phyloP scores from a whole-genome alignment of 441 rosid genomes.

The Viola pubescens region DNA sequence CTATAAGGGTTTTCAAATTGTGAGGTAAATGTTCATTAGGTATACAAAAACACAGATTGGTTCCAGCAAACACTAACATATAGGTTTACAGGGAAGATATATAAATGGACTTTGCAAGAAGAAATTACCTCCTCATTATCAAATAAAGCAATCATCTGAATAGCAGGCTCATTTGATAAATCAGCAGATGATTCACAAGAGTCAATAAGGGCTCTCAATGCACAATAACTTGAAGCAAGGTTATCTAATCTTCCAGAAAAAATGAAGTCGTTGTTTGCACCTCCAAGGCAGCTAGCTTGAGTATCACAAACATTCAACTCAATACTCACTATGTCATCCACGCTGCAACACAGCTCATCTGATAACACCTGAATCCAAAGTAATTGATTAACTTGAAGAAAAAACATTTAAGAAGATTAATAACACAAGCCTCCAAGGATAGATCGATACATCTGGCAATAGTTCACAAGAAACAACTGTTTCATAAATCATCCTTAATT shows the following conservation, averaged over 20 bases:
- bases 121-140: conserved; percentile 87
- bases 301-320: conserved; percentile 94
- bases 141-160: conserved; percentile 85
- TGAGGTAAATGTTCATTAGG: background rate
- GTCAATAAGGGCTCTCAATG: conserved; percentile 82
- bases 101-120: conserved; percentile 2
- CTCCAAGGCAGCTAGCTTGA: conserved; percentile 95
- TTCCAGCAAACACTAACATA: conserved; percentile 1
- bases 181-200: conserved; percentile 44
- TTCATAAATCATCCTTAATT: background rate
- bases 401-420: background rate
- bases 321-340: conserved; percentile 58
- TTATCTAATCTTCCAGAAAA: conserved; percentile 94
- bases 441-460: background rate
- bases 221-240: conserved; percentile 89
- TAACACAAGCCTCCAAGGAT: background rate
- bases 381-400: conserved; percentile 5
- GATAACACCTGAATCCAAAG: conserved; percentile 49
- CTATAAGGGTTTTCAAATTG: background rate
- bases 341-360: conserved; percentile 51
- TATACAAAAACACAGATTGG: background rate
- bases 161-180: conserved; percentile 53
- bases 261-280: conserved; percentile 79
- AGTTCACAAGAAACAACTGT: background rate
- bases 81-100: conserved; percentile 6